Percentiles rank a stretch among this genome's conserved stretches.
phyloP scores from a whole-genome alignment of 371 early-diverging fungal species.

The Apophysomyces sp. region DNA sequence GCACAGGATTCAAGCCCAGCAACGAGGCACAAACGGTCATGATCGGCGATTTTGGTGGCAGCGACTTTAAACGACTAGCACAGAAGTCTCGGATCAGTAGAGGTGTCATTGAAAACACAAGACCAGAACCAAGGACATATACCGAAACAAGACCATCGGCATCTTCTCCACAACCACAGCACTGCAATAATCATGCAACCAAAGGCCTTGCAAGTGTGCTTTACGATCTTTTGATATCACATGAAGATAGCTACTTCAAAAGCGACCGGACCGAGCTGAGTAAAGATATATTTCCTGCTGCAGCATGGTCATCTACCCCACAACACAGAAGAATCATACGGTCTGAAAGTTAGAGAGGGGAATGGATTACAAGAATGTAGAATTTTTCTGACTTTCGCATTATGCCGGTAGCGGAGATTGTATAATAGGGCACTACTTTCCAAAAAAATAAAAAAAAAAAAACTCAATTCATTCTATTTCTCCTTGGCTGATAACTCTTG shows the following conservation, averaged over 20 bases:
- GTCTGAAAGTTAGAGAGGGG: not conserved
- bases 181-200: not conserved
- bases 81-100: conserved; percentile 23
- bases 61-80: conserved; percentile 26
- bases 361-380: conserved; percentile 1
- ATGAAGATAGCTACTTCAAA: conserved; percentile 41
- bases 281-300: conserved; percentile 42
- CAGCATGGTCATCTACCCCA: not conserved
- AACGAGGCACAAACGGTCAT: conserved; percentile 2
- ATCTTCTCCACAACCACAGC: conserved; percentile 1
- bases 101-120: not conserved
- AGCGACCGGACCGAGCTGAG: conserved; percentile 34
- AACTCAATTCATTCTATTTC: not conserved
- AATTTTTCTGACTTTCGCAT: not conserved
- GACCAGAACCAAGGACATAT: not conserved
- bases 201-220: conserved; percentile 14
- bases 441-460: not conserved
- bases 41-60: conserved; percentile 14
- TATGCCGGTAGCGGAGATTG: not conserved
- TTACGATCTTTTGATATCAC: conserved; percentile 23
- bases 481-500: not conserved
- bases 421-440: not conserved
- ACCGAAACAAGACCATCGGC: conserved; percentile 2
- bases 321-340: conserved; percentile 1
- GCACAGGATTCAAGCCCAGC: conserved; percentile 1